These are phyloP conservation scores for Tulasnella sp. DNA, from an alignment of 768 basidiomycete species.

Conservation along the genomic window DNA sequence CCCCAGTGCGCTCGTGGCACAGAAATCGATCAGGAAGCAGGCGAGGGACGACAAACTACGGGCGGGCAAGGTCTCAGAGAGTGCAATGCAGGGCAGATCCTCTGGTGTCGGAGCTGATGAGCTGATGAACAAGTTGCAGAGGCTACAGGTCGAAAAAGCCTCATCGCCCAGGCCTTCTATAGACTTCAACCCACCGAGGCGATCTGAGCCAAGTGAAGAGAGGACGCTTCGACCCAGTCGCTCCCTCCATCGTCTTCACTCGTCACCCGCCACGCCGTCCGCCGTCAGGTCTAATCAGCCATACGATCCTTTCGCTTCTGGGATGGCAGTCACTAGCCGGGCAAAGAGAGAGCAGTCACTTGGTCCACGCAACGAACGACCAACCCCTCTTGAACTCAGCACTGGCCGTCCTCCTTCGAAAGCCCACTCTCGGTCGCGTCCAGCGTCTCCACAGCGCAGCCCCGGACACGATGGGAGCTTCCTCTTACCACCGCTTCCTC, in stretches of 20 bases:
- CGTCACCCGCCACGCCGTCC: background rate
- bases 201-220: background rate
- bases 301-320: background rate
- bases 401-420: background rate
- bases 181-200: background rate
- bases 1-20: conserved; percentile 72
- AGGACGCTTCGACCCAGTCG: conserved; percentile 3
- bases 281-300: background rate
- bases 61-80: background rate
- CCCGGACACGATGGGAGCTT: background rate
- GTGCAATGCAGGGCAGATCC: conserved; percentile 13
- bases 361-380: conserved; percentile 5
- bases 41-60: conserved; percentile 51
- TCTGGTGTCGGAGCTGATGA: conserved; percentile 18
- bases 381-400: background rate
- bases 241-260: background rate
- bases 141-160: background rate
- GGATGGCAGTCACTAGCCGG: no score
- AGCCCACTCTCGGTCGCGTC: background rate
- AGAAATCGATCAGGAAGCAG: conserved; percentile 64
- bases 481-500: background rate
- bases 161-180: background rate
- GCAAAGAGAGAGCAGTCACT: background rate
- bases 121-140: conserved; percentile 10
- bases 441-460: background rate